Conservation (phyloP, 169 alveolate species). For the Cryptosporidium viatorum region DNA sequence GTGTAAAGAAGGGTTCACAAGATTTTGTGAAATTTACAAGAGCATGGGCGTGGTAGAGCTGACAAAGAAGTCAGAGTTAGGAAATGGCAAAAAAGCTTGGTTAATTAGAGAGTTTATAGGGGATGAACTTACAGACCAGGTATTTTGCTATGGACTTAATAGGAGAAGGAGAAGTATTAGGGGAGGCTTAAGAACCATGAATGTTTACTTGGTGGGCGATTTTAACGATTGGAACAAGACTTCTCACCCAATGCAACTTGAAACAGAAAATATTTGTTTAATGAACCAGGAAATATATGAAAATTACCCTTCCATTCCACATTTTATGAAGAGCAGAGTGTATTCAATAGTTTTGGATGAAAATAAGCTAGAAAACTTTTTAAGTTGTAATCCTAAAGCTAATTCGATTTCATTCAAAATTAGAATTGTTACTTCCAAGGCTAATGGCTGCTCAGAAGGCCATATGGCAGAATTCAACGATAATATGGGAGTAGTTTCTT, state of each 20-base stretch:
- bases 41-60: slow-evolving; percentile 55
- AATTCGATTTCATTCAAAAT: slow-evolving; percentile 25
- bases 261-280: slow-evolving; percentile 27
- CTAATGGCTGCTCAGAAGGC: neutral
- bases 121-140: slow-evolving; percentile 37
- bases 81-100: slow-evolving; percentile 17
- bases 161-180: slow-evolving; percentile 16
- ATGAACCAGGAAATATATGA: slow-evolving; percentile 7
- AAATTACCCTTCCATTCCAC: slow-evolving; percentile 42
- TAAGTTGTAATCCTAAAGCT: neutral
- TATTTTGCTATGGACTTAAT: slow-evolving; percentile 23
- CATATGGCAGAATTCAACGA: neutral
- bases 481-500: neutral
- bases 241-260: slow-evolving; percentile 78
- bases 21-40: slow-evolving; percentile 46
- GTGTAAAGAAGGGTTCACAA: slow-evolving; percentile 29
- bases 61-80: neutral
- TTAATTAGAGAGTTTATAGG: slow-evolving; percentile 59
- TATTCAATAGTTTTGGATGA: slow-evolving; percentile 50
- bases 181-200: slow-evolving; percentile 19
- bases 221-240: slow-evolving; percentile 82
- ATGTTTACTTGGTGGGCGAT: slow-evolving; percentile 80
- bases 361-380: neutral
- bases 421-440: slow-evolving; percentile 13
- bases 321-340: slow-evolving; percentile 38